Evolutionary conservation across 129 eudicot species (phyloP), one percentile per base, ranked within the genome.

Genomic region (Arctium lappa): DNA sequence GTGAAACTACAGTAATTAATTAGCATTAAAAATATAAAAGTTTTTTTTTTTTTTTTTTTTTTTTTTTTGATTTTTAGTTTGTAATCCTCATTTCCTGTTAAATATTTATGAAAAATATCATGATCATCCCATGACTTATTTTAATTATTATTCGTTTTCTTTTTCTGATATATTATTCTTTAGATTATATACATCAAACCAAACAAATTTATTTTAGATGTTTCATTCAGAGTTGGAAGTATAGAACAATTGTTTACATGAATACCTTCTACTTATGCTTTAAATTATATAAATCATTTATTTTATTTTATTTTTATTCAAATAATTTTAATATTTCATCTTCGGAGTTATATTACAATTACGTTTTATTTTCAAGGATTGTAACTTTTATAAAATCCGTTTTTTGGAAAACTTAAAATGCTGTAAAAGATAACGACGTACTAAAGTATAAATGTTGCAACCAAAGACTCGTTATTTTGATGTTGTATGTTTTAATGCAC

Each of bases 71-170:
- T 34, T 70, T 80, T 0, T 80, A 10, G 69, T 36, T 80, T 69
- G 72, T 72, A 4, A 36, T 72, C 73, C 29, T 30, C 0, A 5
- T 53, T 37, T 80, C 38, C 9, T 72, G 72, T 80, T 53, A 13
- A 72, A 73, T 80, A 48, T 80, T 80, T 16, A 80, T 53, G 60
- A 56, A 46, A 80, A 80, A 29, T 8, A 53, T 53, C 36, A 53
- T 80, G 84, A 38, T 73, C 63, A 60, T 81, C 12, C 53, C 66
- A 60, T 74, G 22, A 63, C 79, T 32, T 27, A 9, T n/a, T 62
- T 77, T 16, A 39, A n/a, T 62, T 62, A 60, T 76, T 71, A 29
- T 12, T 34, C 29, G 5, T 34, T 71, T 71, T 36, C 5, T 42
- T 50, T 76, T 15, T 22, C 3, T 13, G 69, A 50, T 76, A 3